phyloP scores from a whole-genome alignment of 2,329 filamentous ascomycete species.

The Byssoonygena ceratinophila region DNA sequence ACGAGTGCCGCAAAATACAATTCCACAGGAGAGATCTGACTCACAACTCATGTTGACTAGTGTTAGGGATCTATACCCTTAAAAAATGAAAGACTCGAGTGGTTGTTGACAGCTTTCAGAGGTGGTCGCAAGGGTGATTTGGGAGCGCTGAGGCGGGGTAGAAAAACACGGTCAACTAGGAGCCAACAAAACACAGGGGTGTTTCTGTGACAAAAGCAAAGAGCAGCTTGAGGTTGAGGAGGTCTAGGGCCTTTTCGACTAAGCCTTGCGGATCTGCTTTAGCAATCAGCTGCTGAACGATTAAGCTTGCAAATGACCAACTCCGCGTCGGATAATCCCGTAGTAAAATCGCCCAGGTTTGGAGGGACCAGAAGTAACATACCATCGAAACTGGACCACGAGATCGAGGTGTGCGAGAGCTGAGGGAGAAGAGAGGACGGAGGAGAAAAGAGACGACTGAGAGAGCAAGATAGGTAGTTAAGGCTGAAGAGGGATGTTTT shows the following conservation, averaged over 20 bases:
- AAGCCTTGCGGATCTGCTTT: neutral
- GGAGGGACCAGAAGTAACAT: no score
- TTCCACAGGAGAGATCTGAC: constrained; percentile 10
- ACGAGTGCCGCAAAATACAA: neutral
- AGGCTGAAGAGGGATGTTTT: constrained; percentile 1
- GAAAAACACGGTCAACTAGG: neutral
- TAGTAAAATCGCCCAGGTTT: neutral
- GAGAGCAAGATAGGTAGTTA: neutral
- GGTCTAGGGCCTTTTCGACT: neutral
- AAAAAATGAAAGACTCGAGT: neutral
- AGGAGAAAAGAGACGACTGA: neutral
- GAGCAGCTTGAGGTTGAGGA: neutral
- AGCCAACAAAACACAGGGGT: neutral
- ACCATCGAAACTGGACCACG: neutral
- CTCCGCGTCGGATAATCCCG: neutral
- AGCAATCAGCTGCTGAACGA: neutral
- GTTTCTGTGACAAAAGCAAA: neutral
- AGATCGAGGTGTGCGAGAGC: neutral
- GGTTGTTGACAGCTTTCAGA: neutral
- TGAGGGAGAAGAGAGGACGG: neutral
- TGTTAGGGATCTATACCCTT: neutral
- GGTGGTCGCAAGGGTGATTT: neutral
- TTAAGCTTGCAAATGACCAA: neutral
- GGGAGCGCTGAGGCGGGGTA: neutral
- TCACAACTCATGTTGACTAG: constrained; percentile 20